Evolutionary conservation across 148 eudicot species (phyloP), one percentile per base, ranked within the genome.

Genomic region (Polygonum aviculare): DNA sequence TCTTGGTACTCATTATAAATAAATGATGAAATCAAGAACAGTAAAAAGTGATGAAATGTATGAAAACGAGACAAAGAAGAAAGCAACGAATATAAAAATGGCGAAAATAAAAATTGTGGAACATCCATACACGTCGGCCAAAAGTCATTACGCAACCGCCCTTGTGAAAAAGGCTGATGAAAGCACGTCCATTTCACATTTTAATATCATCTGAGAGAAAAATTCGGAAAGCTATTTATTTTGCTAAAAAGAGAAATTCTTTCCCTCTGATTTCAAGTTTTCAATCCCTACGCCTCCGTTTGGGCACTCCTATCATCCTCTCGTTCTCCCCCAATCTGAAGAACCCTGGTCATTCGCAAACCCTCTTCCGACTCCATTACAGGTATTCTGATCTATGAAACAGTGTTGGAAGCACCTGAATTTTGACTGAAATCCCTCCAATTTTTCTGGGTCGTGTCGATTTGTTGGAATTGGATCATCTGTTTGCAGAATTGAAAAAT

Each of bases 81-180:
- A 35, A 35, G 41, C 19, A 36, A 65, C n/a, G 9, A 65, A 35
- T 12, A 65, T 2, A 65, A 36, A 36, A 65, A 65, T 3, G 19
- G 10, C 16, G 21, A 62, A 62, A 19, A 55, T n/a, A 55, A 26
- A 62, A 62, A 26, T 62, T 26, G 38, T 26, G 38, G 72, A 38
- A 67, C 72, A 67, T 35, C 72, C 72, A 67, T 14, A 67, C 72
- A 67, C 72, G 72, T 67, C 72, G 36, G 38, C 15, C 72, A 67
- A 67, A 67, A 67, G 72, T 67, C 72, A 35, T 14, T 38, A 67
- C 72, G 72, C 72, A 67, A 67, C 72, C 72, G 72, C 41, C 72
- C 69, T 41, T 67, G 44, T 67, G 72, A 67, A 67, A 63, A 67
- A 67, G 72, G 44, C 72, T 36, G 69, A 62, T 36, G 72, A 67